Base-by-base conservation (phyloP, 106 monocot species). In the Dioscorea zingiberensis region DNA sequence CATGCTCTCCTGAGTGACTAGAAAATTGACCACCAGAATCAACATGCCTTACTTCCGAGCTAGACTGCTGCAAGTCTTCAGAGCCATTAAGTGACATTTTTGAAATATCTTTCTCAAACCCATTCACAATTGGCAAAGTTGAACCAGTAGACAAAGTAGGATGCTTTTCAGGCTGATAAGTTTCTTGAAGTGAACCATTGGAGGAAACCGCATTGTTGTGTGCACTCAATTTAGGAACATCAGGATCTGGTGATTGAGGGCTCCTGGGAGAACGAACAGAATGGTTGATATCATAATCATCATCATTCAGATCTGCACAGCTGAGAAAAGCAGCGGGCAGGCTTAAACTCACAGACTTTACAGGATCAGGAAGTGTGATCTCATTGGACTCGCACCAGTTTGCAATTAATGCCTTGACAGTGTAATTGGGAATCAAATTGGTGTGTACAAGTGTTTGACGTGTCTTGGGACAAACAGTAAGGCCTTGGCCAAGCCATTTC, bases 351-450 rank as follows among this genome's bases (percentile, higher is more conserved):
- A 83, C 57, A 26, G 80, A 81, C 27, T 78, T 88, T 44, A 74
- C 18, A 8, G 95, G 85, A 67, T 91, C 85, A 60, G 88, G 85
- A 38, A 84, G 80, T 62, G 80, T 89, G 25, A 89, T 86, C 25
- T 84, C 81, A 75, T 92, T 83, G 19, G 74, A 84, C 24, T 92
- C 88, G 21, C 92, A 98, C 92, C 88, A 98, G 61, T 84, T 98
- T 18, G 71, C 85, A 69, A 98, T 92, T 59, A 91, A 77, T 30
- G 80, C 85, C 72, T 98, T 98, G 62, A 92, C 97, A 51, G 92
- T 88, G 62, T 89, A 89, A 67, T 98, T 98, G 19, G 97, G 88
- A 54, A 89, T 98, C 73, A 98, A 82, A 67, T 85, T 98, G 32
- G 74, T 80, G 49, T 89, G 88, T 1, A 27, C 81, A 64, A 98